phyloP scores from a whole-genome alignment of 1,284 basidiomycete genomes.

The Pseudozyma flocculosa region DNA sequence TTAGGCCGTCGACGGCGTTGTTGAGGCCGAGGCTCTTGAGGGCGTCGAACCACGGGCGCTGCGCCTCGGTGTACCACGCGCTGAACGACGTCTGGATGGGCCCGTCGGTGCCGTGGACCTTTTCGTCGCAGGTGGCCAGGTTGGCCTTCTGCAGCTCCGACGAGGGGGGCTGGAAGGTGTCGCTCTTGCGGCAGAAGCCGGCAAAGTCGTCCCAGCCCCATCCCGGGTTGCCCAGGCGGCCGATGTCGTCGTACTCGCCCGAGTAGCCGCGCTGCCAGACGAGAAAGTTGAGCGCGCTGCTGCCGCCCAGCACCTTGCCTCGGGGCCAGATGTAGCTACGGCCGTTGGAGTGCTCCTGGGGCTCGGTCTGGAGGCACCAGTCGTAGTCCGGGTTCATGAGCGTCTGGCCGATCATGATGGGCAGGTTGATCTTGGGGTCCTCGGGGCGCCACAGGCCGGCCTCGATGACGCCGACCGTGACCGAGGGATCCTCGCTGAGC shows the following conservation, averaged over 20 bases:
- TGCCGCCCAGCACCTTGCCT: constrained; percentile 32
- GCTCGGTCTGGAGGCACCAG: constrained; percentile 32
- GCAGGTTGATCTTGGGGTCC: constrained; percentile 40
- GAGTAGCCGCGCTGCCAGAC: constrained; percentile 44
- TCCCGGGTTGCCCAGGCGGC: constrained; percentile 32
- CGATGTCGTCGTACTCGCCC: constrained; percentile 43
- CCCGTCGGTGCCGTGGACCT: constrained; percentile 29
- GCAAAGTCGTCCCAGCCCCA: constrained; percentile 45
- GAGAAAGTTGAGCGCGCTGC: constrained; percentile 60
- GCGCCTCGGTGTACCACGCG: constrained; percentile 43
- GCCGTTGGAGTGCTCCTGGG: constrained; percentile 30
- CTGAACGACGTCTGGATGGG: constrained; percentile 37
- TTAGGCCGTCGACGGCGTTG: constrained; percentile 24
- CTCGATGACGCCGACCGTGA: constrained; percentile 45
- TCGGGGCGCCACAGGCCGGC: constrained; percentile 41
- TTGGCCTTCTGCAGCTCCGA: constrained; percentile 35
- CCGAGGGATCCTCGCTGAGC: constrained; percentile 33
- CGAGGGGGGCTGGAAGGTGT: constrained; percentile 21
- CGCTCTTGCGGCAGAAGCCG: constrained; percentile 20
- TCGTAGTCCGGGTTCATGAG: constrained; percentile 45
- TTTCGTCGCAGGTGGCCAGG: constrained; percentile 28
- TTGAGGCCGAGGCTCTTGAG: constrained; percentile 33
- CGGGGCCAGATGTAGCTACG: constrained; percentile 40
- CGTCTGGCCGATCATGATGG: constrained; percentile 35
- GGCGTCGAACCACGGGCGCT: constrained; percentile 36